Conservation (phyloP, 108 stramenopile species). For the Discostella pseudostelligera region DNA sequence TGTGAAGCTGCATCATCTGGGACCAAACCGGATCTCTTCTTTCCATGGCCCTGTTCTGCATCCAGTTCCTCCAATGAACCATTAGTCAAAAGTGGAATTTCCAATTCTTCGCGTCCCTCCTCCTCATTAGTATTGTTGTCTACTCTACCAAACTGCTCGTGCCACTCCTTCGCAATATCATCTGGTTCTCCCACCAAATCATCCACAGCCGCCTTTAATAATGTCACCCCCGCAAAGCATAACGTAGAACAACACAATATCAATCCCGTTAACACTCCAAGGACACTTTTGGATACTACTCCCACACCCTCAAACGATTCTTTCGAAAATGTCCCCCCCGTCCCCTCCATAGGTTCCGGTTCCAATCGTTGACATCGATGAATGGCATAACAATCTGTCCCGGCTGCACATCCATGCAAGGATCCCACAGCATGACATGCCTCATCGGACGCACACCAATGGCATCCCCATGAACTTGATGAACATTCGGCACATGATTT, state of each 20-base stretch:
- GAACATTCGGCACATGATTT: constrained; percentile 35
- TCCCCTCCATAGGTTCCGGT: constrained; percentile 50
- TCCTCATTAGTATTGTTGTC: constrained; percentile 16
- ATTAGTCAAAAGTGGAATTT: constrained; percentile 31
- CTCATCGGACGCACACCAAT: constrained; percentile 50
- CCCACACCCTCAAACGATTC: constrained; percentile 50
- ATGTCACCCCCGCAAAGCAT: constrained; percentile 50
- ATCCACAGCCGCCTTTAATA: constrained; percentile 64
- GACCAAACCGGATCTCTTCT: constrained; percentile 3
- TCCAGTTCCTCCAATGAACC: constrained; percentile 27
- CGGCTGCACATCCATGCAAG: constrained; percentile 72
- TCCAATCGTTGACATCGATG: constrained; percentile 74
- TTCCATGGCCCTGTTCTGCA: constrained; percentile 20
- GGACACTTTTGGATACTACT: constrained; percentile 22
- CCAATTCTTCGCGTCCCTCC: constrained; percentile 29
- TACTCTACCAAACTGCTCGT: constrained; percentile 12
- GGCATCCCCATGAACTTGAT: constrained; percentile 41
- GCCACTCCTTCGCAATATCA: constrained; percentile 36
- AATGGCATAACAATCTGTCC: constrained; percentile 85
- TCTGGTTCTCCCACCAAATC: constrained; percentile 46
- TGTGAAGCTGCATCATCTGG: too few relatives aligned
- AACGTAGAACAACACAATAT: constrained; percentile 56
- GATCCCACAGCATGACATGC: constrained; percentile 83
- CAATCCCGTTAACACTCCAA: constrained; percentile 43
- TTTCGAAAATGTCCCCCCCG: constrained; percentile 33